These are phyloP conservation scores for Monosporozyma yasuniensis DNA, from an alignment of 805 yeast genomes.

Conservation along the genomic window DNA sequence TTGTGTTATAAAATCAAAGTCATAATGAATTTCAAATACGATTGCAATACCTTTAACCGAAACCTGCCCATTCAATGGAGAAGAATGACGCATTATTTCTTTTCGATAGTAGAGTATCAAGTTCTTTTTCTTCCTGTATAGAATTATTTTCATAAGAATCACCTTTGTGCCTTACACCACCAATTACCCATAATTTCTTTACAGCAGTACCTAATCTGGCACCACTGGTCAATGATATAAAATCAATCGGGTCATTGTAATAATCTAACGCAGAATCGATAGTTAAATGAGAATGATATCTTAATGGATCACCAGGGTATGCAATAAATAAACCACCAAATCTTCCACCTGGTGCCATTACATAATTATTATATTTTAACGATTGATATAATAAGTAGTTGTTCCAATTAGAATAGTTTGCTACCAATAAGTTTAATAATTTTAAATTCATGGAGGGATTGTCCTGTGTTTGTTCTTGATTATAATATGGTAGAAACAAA, in stretches of 20 bases:
- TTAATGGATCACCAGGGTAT: conserved; percentile 89
- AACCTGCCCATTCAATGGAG: conserved; percentile 94
- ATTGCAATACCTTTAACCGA: conserved; percentile 43
- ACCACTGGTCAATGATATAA: conserved; percentile 62
- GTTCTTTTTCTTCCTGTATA: conserved; percentile 1
- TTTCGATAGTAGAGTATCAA: neutral
- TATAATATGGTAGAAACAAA: neutral
- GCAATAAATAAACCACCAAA: conserved; percentile 87
- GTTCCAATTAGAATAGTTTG: conserved; percentile 7
- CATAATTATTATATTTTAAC: conserved; percentile 35
- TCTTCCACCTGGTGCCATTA: conserved; percentile 73
- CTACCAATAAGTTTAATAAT: neutral
- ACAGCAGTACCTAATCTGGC: conserved; percentile 91
- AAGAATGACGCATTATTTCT: conserved; percentile 38
- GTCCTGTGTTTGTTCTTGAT: neutral
- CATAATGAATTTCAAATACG: no score
- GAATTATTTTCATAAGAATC: conserved; percentile 3
- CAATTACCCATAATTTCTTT: conserved; percentile 69
- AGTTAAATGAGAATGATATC: conserved; percentile 81
- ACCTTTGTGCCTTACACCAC: conserved; percentile 30
- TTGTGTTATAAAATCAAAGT: neutral
- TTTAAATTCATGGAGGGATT: neutral
- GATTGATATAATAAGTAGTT: conserved; percentile 32
- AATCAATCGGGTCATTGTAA: conserved; percentile 40
- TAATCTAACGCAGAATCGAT: conserved; percentile 41